phyloP scores from a whole-genome alignment of 1,139 yeast species.

The Wickerhamiella pararugosa region DNA sequence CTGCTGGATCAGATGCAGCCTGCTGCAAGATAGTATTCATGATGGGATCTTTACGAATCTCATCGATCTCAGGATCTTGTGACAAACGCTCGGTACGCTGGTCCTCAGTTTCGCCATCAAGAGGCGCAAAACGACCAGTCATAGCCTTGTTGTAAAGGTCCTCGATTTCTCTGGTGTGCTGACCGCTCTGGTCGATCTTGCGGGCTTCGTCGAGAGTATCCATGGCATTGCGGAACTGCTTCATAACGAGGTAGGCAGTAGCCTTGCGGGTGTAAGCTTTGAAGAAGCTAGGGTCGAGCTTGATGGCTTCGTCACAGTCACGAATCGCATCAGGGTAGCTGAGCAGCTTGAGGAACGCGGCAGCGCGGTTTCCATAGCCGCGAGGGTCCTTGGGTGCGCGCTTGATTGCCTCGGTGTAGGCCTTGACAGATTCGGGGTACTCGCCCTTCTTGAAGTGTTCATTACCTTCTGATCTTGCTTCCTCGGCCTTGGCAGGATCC shows the following conservation, averaged over 20 bases:
- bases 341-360: slow-evolving; percentile 84
- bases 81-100: slow-evolving; percentile 84
- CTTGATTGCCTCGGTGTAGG: slow-evolving; percentile 89
- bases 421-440: slow-evolving; percentile 94
- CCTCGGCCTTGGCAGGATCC: slow-evolving; percentile 87
- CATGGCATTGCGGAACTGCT: slow-evolving; percentile 68
- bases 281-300: slow-evolving; percentile 71
- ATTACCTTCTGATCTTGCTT: slow-evolving; percentile 86
- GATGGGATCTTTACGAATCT: slow-evolving; percentile 86
- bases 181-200: slow-evolving; percentile 51
- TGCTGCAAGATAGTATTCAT: slow-evolving; percentile 92
- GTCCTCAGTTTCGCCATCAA: slow-evolving; percentile 87
- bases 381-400: slow-evolving; percentile 94
- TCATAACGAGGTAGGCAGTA: slow-evolving; percentile 80
- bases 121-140: slow-evolving; percentile 60
- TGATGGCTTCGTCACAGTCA: slow-evolving; percentile 85
- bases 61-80: slow-evolving; percentile 86
- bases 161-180: slow-evolving; percentile 62
- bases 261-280: slow-evolving; percentile 98
- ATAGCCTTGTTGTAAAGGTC: slow-evolving; percentile 66
- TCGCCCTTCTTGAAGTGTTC: slow-evolving; percentile 78
- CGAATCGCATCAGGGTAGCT: slow-evolving; percentile 93
- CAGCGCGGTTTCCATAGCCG: slow-evolving; percentile 97
- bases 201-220: slow-evolving; percentile 75
- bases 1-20: slow-evolving; percentile 93